phyloP scores from a whole-genome alignment of 805 yeast genomes.

The Zygoascus ofunaensis region DNA sequence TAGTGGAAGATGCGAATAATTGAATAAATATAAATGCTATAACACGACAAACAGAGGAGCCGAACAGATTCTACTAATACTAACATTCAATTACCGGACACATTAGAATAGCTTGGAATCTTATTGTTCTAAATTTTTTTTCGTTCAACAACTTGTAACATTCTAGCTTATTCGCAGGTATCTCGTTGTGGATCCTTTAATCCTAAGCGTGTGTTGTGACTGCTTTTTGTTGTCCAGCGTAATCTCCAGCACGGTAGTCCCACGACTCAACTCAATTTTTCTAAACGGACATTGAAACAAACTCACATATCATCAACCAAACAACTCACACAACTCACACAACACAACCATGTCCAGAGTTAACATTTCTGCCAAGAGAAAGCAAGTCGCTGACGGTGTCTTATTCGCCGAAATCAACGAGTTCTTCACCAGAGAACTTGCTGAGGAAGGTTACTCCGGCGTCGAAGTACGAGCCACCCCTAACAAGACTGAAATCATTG shows the following conservation, averaged over 20 bases:
- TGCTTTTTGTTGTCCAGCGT: neutral
- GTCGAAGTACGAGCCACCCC: constrained; percentile 99
- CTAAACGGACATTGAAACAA: neutral
- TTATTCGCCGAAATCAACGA: constrained; percentile 99
- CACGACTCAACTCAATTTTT: neutral
- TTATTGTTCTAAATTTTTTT: no score
- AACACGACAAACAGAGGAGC: no score
- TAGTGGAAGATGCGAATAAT: no score
- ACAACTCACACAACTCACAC: constrained; percentile 3
- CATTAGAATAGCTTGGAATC: no score
- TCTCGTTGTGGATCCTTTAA: no score
- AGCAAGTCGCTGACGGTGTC: constrained; percentile 99
- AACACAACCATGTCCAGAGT: constrained; percentile 25
- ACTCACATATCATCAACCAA: neutral
- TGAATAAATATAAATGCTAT: no score
- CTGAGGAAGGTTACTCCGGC: constrained; percentile 99
- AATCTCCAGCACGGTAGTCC: neutral
- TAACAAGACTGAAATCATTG: constrained; percentile 94
- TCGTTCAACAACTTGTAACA: no score
- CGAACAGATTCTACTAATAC: no score
- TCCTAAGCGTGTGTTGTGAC: neutral
- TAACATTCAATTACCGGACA: no score
- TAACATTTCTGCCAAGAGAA: constrained; percentile 92
- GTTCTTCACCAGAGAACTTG: constrained; percentile 99
- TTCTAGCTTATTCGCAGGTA: no score